Evolutionary conservation across 2,329 filamentous ascomycete species (phyloP).

Genomic region (Plectosphaerella plurivora): DNA sequence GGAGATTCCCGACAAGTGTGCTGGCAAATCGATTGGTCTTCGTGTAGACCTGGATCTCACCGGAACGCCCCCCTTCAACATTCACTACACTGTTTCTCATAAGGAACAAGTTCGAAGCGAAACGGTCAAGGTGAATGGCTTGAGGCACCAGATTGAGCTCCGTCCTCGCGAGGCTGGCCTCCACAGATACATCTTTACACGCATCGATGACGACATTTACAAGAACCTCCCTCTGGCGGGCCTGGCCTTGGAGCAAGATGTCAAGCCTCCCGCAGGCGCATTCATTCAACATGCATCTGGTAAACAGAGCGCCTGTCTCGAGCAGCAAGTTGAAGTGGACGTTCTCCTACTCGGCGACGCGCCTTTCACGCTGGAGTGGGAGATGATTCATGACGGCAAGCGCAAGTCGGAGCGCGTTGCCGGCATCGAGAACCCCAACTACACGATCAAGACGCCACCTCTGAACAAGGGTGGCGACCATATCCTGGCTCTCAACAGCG

Average conservation of each 20-base stretch:
- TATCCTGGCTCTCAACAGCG: conserved; percentile 75
- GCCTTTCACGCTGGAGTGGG: conserved; percentile 88
- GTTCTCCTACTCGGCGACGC: conserved; percentile 75
- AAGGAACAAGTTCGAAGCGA: conserved; percentile 37
- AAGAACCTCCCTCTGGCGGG: conserved; percentile 56
- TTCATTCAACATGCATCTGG: conserved; percentile 54
- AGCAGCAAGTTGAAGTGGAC: conserved; percentile 71
- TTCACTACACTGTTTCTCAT: conserved; percentile 70
- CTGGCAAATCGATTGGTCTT: conserved; percentile 87
- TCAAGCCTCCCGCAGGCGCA: conserved; percentile 88
- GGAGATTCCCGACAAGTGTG: conserved; percentile 90
- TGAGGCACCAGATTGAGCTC: conserved; percentile 81
- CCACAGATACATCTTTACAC: conserved; percentile 81
- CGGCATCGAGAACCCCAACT: conserved; percentile 57
- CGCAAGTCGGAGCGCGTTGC: conserved; percentile 64
- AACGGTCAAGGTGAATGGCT: conserved; percentile 56
- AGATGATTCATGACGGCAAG: conserved; percentile 85
- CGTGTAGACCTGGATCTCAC: conserved; percentile 85
- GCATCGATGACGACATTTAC: conserved; percentile 81
- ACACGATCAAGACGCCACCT: conserved; percentile 70
- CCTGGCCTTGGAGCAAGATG: conserved; percentile 74
- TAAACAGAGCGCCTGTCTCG: conserved; percentile 70
- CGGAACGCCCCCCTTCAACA: conserved; percentile 85
- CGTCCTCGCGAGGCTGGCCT: conserved; percentile 76
- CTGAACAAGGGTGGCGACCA: conserved; percentile 85